Evolutionary conservation across 352 stramenopile genomes (phyloP), one percentile per base, ranked within the genome.

Genomic region (Pythium insidiosum): DNA sequence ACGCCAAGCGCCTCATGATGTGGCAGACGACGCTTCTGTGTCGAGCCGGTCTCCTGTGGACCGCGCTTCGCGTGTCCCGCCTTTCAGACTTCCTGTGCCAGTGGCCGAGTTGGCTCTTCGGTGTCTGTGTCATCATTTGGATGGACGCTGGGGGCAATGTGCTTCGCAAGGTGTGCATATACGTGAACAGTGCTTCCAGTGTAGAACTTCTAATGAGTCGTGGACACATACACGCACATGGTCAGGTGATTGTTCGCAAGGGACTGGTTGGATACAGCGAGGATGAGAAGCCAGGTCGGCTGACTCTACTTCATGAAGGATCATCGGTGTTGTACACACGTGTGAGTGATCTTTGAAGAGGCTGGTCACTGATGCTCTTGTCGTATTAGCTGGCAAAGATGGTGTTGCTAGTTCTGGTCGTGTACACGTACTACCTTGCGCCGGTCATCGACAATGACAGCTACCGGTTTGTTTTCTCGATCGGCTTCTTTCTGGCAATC

Each of bases 371-470:
- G 30, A 16, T 18, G 3, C 31, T 35, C 13, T 16, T 38, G 3
- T 1, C 19, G 3, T 34, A 13, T 7, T 24, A 74, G 64, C 45
- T 88, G 30, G 72, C 67, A 43, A 88, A 88, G 47, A 68, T 83
- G 45, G 40, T 88, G 38, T 41, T 84, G 48, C 69, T 88, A 3
- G 62, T 83, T 28, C 59, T 88, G 6, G 50, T 85, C n/a, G 56
- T 88, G 10, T 88, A 88, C 67, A 85, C 68, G 22, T 82, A 84
- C 54, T 88, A 79, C 36, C 23, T 88, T n/a, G 55, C 58, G 18
- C 57, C 68, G 30, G 50, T 61, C 22, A 73, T 88, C 43, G 60
- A 66, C 26, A 62, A 82, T 10, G 69, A 80, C 22, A 77, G 50
- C 25, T 58, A 63, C 31, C 57, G 65, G 6, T 56, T 84, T 31